Evolutionary conservation across 208 protist genomes (phyloP), one percentile per base, ranked within the genome.

Genomic region (Leishmania arabica): DNA sequence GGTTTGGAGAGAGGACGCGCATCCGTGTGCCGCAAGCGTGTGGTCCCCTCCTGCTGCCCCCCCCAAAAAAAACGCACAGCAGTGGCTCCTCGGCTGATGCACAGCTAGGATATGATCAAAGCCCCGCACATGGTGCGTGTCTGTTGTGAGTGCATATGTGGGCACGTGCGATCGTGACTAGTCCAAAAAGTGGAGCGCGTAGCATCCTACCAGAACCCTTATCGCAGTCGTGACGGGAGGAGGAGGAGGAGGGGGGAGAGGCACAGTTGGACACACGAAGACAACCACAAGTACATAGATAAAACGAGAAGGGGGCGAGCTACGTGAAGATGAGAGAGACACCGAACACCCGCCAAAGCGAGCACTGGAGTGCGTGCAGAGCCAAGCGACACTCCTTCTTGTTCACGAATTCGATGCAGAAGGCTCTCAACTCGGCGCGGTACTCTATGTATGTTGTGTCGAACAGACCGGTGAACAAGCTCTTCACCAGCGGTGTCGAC

Each of bases 401-500:
- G n/a, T 77, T 87, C 7, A 37, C 75, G 86, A 96, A 96, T 1
- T 21, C 15, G 49, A 94, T 85, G 9, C 82, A 40, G 54, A 96
- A 94, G 37, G 78, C 86, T 5, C 79, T 65, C n/a, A 80, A n/a
- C 34, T 17, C 37, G 8, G 64, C 54, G 7, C 86, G 37, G 77
- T 91, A 96, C 27, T 75, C 80, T 51, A 93, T 78, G 15, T 73
- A 42, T 4, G 54, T 84, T 0, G 90, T 90, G 54, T 88, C 88
- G 78, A 96, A 93, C 69, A 96, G 79, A 1, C 90, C 92, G 19
- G 75, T 79, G 75, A 96, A 92, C 15, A 96, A 69, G 56, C 89
- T 86, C 40, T 88, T 68, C 62, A 93, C 88, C 70, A 93, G 90
- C 19, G 91, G 80, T 17, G 90, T 95, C 3, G 91, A 86, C 69